phyloP scores from a whole-genome alignment of 352 stramenopile genomes.

The Pythium monospermum region DNA sequence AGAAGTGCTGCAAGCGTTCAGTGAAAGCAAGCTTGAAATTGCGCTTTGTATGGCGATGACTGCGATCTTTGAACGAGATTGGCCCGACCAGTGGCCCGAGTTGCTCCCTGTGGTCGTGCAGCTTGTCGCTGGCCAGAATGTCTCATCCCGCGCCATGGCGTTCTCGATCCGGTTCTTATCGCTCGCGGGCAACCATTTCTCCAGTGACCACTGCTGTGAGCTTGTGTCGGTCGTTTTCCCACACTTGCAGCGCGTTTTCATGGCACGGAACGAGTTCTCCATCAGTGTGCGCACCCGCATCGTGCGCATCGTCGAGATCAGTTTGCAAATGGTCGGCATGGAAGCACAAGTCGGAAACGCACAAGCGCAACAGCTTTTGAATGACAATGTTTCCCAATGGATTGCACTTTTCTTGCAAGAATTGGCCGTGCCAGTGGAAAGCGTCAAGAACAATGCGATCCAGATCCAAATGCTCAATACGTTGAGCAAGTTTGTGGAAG shows the following conservation, averaged over 20 bases:
- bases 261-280: slow-evolving; percentile 38
- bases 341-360: slow-evolving; percentile 71
- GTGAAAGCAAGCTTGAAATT: slow-evolving; percentile 71
- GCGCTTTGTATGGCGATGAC: slow-evolving; percentile 69
- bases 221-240: slow-evolving; percentile 71
- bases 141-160: slow-evolving; percentile 35
- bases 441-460: slow-evolving; percentile 54
- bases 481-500: slow-evolving; percentile 72
- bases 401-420: slow-evolving; percentile 65
- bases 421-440: slow-evolving; percentile 33
- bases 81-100: slow-evolving; percentile 77
- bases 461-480: slow-evolving; percentile 75
- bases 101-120: slow-evolving; percentile 58
- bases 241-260: slow-evolving; percentile 63
- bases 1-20: slow-evolving; percentile 50
- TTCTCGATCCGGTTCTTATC: slow-evolving; percentile 75
- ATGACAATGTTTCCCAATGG: slow-evolving; percentile 63
- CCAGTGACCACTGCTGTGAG: slow-evolving; percentile 74
- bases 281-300: slow-evolving; percentile 47
- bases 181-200: slow-evolving; percentile 66
- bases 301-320: slow-evolving; percentile 72
- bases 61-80: slow-evolving; percentile 82
- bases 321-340: slow-evolving; percentile 78
- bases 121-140: slow-evolving; percentile 45
- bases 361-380: slow-evolving; percentile 48